Conservation (phyloP, 345 rosid genomes). For the Hirschfeldia incana region DNA sequence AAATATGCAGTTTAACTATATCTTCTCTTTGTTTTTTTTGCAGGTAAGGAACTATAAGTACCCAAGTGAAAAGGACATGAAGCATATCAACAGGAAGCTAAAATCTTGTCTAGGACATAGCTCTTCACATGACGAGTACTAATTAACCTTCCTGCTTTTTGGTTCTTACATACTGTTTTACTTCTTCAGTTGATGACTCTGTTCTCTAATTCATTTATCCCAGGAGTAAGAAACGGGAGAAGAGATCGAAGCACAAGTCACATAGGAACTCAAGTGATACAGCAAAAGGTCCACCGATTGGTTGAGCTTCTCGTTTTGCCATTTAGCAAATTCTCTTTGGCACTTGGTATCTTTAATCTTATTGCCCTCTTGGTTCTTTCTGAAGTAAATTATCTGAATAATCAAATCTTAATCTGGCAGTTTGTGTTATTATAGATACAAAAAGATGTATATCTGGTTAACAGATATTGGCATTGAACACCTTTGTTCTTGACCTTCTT, state of each 20-base stretch:
- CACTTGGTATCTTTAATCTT: slow-evolving; percentile 4
- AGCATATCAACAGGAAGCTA: slow-evolving; percentile 87
- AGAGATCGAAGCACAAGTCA: slow-evolving; percentile 85
- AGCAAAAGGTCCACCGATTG: slow-evolving; percentile 24
- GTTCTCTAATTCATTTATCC: neutral
- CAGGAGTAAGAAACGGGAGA: slow-evolving; percentile 81
- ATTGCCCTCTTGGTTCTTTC: neutral
- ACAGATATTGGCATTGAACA: neutral
- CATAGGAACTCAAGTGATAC: slow-evolving; percentile 57
- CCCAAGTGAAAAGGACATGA: slow-evolving; percentile 96
- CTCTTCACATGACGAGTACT: slow-evolving; percentile 80
- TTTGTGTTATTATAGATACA: neutral
- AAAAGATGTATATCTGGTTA: neutral
- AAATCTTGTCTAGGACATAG: slow-evolving; percentile 90
- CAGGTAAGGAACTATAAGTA: slow-evolving; percentile 67
- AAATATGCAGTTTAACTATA: slow-evolving; percentile 3
- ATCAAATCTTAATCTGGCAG: neutral
- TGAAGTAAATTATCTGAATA: neutral
- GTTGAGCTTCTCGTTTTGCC: slow-evolving; percentile 15
- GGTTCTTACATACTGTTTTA: neutral
- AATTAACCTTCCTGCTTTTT: slow-evolving; percentile 11
- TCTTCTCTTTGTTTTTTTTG: neutral
- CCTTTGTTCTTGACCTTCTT: neutral
- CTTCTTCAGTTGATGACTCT: neutral
- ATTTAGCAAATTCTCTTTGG: neutral